Base-by-base conservation (phyloP, 2,329 filamentous ascomycete species). In the Neofusicoccum ribis region DNA sequence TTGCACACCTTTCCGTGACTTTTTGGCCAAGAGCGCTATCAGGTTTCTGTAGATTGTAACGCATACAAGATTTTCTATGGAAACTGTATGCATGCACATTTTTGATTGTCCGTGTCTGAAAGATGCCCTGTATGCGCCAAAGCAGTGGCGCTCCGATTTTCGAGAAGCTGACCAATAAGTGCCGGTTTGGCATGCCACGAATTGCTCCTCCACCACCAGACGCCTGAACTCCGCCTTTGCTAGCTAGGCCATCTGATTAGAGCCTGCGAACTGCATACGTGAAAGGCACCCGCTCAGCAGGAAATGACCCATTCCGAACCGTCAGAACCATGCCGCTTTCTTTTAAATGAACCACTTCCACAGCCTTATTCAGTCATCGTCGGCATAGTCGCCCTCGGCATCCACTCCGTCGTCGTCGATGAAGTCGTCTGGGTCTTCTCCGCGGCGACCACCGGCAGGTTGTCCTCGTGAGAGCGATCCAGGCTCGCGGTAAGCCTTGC, bases 331-430 rank as follows among this genome's bases (percentile, higher is more conserved):
- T 27, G 37, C 37, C 34, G 8, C 50, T 15, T 41, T 69, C 72
- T 56, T 66, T 47, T 9, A 47, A 47, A 60, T 11, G 14, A 44
- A 59, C 4, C 43, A 44, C 9, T 20, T n/a, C 27, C 6, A 15
- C 5, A 62, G 46, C 36, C 46, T 43, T 51, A 44, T 34, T 59
- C 51, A 64, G 31, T 64, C 63, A 20, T 74, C 72, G 36, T 71
- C 71, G 12, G 66, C 72, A 50, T 73, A 77, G 46, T 78, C 77
- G 31, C 74, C 77, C 68, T 78, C 77, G 0, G 74, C 77, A 61
- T 78, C 77, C 41, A 71, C 61, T 51, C 78, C 77, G 54, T 79
- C 77, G 47, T 78, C 71, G 41, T 74, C 76, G 50, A 78, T 73
- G 65, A 78, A 78, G 50, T 75, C 75, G 20, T 76, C 27, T 31